Conservation (phyloP, 2,329 filamentous ascomycete species). For the Sporothrix euskadiensis region DNA sequence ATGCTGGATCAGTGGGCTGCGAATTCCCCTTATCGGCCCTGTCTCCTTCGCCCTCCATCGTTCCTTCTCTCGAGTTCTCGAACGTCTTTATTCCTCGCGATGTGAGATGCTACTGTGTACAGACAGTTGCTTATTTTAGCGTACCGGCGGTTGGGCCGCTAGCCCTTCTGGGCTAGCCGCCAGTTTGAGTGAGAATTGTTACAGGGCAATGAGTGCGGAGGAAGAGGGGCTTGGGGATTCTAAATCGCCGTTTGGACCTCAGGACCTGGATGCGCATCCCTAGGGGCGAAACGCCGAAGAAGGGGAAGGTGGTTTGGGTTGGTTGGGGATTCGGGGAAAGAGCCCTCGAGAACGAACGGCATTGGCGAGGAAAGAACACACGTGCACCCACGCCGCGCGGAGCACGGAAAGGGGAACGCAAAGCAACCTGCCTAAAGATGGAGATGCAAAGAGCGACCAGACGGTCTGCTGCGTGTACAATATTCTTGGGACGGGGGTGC, state of each 20-base stretch:
- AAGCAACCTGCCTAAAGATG: slow-evolving; percentile 6
- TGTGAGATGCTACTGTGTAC: neutral
- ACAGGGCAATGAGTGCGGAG: slow-evolving; percentile 8
- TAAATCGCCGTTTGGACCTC: neutral
- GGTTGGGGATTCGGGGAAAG: neutral
- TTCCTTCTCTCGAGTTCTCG: neutral
- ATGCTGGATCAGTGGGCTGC: neutral
- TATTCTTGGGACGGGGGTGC: neutral
- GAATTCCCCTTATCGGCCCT: neutral
- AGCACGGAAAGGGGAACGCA: neutral
- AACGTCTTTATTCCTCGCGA: neutral
- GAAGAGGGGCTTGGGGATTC: slow-evolving; percentile 9
- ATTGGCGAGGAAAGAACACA: neutral
- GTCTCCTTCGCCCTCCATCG: neutral
- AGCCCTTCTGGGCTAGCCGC: neutral
- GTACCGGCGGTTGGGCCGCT: neutral
- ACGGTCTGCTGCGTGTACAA: neutral
- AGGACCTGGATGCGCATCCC: neutral
- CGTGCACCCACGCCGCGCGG: neutral
- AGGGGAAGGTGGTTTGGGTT: neutral
- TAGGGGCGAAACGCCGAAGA: neutral
- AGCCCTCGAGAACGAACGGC: neutral
- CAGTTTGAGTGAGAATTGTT: neutral
- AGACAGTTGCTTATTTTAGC: neutral
- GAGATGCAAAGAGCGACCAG: neutral